Evolutionary conservation across 1,284 basidiomycete species (phyloP), one percentile per base, ranked within the genome.

Genomic region (Malassezia psittaci): DNA sequence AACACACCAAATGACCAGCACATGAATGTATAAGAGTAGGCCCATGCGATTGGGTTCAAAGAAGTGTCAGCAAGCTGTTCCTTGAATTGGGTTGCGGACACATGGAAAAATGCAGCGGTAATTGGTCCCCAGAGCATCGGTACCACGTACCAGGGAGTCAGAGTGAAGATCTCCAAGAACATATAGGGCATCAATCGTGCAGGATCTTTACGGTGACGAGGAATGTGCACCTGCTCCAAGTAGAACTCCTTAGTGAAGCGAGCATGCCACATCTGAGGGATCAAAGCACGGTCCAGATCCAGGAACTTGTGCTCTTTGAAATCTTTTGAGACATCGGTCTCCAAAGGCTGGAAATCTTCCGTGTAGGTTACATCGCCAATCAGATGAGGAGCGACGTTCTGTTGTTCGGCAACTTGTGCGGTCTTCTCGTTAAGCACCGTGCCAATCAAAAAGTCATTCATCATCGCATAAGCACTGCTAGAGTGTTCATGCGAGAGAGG

Each of bases 181-280:
- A 81, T 79, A 6, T 85, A 84, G 15, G 86, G 85, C 74, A 98
- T 96, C 61, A 98, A 79, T 59, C 87, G 83, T 0, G 90, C 90
- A 11, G 89, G 85, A 45, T 90, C 81, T 32, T 85, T 80, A 50
- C 94, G 76, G 76, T 98, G 94, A 46, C 93, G 84, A 7, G 57
- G 93, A 88, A 76, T 93, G 76, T 98, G 93, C 0, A 98, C 90
- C 76, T 98, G 93, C 70, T 88, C 82, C 50, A 98, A 80, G 76
- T 98, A 98, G 75, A 94, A 98, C 19, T 86, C 83, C 79, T 98
- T 98, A 70, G 85, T 85, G 72, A 87, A 94, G 72, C 87, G 86
- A 34, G 82, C 81, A 60, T 83, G 77, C 84, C 85, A 88, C 67
- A 94, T 82, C 76, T 96, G 90, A 74, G 80, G 78, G 65, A 96